Base-by-base conservation (phyloP, 257 asterid genomes). In the Solanum bukasovii region DNA sequence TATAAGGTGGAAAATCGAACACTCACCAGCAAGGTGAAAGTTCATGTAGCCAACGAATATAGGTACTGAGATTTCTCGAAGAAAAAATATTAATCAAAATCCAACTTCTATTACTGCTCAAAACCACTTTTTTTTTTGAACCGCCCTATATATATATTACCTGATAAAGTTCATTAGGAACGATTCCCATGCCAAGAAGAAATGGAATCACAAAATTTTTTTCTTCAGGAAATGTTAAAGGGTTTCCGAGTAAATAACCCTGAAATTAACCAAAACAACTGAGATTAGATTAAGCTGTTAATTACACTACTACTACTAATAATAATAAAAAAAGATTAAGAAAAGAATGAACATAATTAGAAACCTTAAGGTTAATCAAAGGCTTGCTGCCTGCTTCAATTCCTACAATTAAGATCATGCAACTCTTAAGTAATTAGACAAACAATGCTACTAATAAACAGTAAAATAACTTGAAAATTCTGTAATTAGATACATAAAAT, bases 231-330 rank as follows among this genome's bases (percentile, higher is more conserved):
- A 88, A 89, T n/a, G 93, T 87, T 63, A 42, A 11, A 18, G 93
- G 90, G 83, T 92, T 92, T 23, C 93, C 93, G 6, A 91, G 89
- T 72, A 90, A 4, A 86, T 92, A 92, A 6, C 94, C 94, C 94
- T 92, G 86, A 35, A 88, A 72, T 37, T 37, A 35, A 35, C 52
- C 87, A 90, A 73, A 72, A 33, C 16, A 85, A 61, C 4, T 74
- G 16, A 21, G 20, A 74, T 35, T 35, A 74, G 81, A 63, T 23
- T 29, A 37, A 9, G 7, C 9, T 56, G 29, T 11, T 84, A 56
- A 70, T 84, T 65, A 23, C 72, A 84, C 12, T 23, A 59, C 33
- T 56, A 46, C 18, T 52, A 52, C 0, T 52, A 18, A 6, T 52
- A 84, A 56, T 34, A 0, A 21, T 4, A 49, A 3, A 49, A 11